Conservation (phyloP, 768 basidiomycete genomes). For the Mrakia hoshinonis region DNA sequence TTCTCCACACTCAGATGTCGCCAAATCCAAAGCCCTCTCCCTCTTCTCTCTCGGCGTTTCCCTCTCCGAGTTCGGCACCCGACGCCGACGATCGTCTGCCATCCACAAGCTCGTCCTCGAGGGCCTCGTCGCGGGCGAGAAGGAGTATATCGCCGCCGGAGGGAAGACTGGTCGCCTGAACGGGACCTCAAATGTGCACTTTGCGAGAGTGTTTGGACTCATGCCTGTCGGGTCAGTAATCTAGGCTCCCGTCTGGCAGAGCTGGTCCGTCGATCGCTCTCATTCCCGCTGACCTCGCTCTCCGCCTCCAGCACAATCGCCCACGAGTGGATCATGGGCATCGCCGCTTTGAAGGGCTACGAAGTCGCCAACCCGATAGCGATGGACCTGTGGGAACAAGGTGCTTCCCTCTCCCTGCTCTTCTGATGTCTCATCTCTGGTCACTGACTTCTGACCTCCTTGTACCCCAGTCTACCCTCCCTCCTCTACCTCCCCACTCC, state of each 20-base stretch:
- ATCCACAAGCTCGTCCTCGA: constrained; percentile 70
- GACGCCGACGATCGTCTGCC: constrained; percentile 61
- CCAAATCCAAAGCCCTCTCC: constrained; percentile 46
- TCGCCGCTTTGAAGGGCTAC: constrained; percentile 78
- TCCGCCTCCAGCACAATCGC: constrained; percentile 44
- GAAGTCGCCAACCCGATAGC: constrained; percentile 62
- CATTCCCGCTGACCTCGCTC: constrained; percentile 26
- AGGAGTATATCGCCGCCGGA: constrained; percentile 43
- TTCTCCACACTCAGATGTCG: constrained; percentile 49
- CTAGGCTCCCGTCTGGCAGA: constrained; percentile 26
- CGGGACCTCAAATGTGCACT: constrained; percentile 88
- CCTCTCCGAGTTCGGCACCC: constrained; percentile 81
- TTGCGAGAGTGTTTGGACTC: constrained; percentile 67
- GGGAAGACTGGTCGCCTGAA: constrained; percentile 49
- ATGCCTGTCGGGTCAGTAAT: constrained; percentile 53
- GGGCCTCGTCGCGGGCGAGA: constrained; percentile 58
- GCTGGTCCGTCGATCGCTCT: neutral
- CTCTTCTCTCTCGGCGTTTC: constrained; percentile 58
- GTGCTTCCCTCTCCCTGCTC: constrained; percentile 39
- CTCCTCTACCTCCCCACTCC: constrained; percentile 37
- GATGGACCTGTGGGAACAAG: constrained; percentile 76
- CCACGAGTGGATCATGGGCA: constrained; percentile 45
- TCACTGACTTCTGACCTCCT: neutral
- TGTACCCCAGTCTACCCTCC: constrained; percentile 41
- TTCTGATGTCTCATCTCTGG: neutral